Evolutionary conservation across 176 grass and related monocot species (phyloP), one percentile per base, ranked within the genome.

Genomic region (Dendrocalamus sinicus): DNA sequence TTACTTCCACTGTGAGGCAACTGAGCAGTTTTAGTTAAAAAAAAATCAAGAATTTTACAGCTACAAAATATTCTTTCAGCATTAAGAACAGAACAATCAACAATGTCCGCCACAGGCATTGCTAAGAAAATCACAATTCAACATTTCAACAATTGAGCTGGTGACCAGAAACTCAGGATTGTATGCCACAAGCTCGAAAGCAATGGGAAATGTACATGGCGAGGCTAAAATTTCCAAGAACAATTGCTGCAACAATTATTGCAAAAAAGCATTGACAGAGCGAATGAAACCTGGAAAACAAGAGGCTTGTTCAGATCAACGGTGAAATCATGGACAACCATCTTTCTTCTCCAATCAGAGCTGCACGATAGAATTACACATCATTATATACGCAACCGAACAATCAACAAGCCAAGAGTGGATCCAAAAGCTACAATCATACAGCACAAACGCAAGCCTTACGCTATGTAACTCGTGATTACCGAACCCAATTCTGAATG

Each of bases 231-330:
- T 40, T 78, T 23, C 20, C 9, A 24, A 67, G 47, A 55, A 66
- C 0, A 89, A 13, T 8, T 16, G 8, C 58, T 13, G 35, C 20
- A 63, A 5, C 50, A 85, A 71, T 35, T 76, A 59, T 74, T 4
- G 0, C 26, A 17, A 39, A 22, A 23, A 62, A 77, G 14, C 26
- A 79, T 26, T 14, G 9, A 58, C 1, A 30, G 72, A 78, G 84
- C 1, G 26, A 60, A 55, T 9, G 13, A 3, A 78, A 96, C 96
- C 96, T 99, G 93, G 86, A 99, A 99, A 86, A 94, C 96, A 64
- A 99, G 92, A 88, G 96, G 93, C 90, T 99, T 90, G 75, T 90
- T 73, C 67, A 99, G 93, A 91, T 99, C 96, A 61, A 99, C 93
- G 4, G 78, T 78, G 91, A 92, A 99, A 41, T 96, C 86, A 26